These are phyloP conservation scores for Pelargonium australe DNA, from an alignment of 441 rosid species.

Conservation along the genomic window DNA sequence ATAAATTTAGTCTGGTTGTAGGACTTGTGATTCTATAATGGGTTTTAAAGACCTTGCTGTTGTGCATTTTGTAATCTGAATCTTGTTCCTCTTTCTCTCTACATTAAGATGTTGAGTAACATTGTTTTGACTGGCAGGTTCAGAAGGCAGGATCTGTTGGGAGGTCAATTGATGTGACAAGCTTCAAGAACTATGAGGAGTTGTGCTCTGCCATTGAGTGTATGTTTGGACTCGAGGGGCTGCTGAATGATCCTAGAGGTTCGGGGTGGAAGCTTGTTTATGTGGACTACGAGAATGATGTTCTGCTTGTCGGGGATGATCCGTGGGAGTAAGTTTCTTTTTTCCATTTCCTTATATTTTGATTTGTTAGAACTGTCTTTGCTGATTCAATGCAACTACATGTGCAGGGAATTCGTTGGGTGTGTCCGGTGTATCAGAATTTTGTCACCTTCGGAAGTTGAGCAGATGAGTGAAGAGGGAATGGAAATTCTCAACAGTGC, in stretches of 20 bases:
- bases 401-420: conserved; percentile 77
- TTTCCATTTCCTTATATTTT: neutral
- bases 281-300: conserved; percentile 93
- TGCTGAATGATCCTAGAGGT: conserved; percentile 68
- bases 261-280: conserved; percentile 94
- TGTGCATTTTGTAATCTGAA: too few relatives aligned
- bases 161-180: conserved; percentile 85
- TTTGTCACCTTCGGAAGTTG: conserved; percentile 85
- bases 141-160: conserved; percentile 97
- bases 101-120: neutral
- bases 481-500: conserved; percentile 85
- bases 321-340: conserved; percentile 89
- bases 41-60: too few relatives aligned
- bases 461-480: conserved; percentile 98
- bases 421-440: conserved; percentile 97
- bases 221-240: conserved; percentile 91
- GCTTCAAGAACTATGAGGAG: conserved; percentile 74
- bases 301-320: conserved; percentile 93
- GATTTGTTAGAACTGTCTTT: too few relatives aligned
- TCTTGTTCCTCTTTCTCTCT: too few relatives aligned
- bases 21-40: too few relatives aligned
- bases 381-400: too few relatives aligned
- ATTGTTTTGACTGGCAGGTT: conserved; percentile 44
- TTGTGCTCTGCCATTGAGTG: conserved; percentile 73
- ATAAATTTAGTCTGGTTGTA: too few relatives aligned